Percentiles rank a stretch among this genome's conserved stretches.
These are phyloP conservation scores for Ceratocystis cacaofunesta DNA, from an alignment of 2,329 filamentous ascomycete genomes.

Conservation along the genomic window DNA sequence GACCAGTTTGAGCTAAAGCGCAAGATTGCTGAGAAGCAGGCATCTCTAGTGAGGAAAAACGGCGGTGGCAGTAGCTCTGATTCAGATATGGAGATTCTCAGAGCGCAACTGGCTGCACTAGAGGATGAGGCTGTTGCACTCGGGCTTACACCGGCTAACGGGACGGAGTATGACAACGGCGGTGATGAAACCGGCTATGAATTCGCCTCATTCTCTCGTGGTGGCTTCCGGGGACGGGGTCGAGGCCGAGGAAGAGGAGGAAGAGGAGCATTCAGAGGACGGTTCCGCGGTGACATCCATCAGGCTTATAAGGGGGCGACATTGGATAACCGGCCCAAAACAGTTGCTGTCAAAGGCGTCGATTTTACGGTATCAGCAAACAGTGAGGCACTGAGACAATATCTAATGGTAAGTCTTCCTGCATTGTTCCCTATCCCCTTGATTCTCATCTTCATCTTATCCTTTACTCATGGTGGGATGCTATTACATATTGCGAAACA, in stretches of 20 bases:
- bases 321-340: slow-evolving; percentile 62
- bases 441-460: background rate
- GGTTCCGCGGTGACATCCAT: slow-evolving; percentile 29
- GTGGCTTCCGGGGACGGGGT: slow-evolving; percentile 23
- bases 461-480: background rate
- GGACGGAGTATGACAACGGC: slow-evolving; percentile 27
- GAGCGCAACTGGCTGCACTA: slow-evolving; percentile 55
- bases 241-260: slow-evolving; percentile 30
- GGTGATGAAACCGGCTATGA: slow-evolving; percentile 19
- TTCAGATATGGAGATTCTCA: slow-evolving; percentile 48
- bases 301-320: slow-evolving; percentile 48
- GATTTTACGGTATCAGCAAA: slow-evolving; percentile 47
- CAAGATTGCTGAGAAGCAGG: slow-evolving; percentile 46
- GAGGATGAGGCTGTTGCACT: slow-evolving; percentile 57
- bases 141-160: slow-evolving; percentile 45
- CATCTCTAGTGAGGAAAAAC: slow-evolving; percentile 30
- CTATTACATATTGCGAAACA: background rate
- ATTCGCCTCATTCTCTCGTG: background rate
- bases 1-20: slow-evolving; percentile 51
- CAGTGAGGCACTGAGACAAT: slow-evolving; percentile 56
- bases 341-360: slow-evolving; percentile 47
- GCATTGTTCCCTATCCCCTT: background rate
- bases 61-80: slow-evolving; percentile 21
- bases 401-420: slow-evolving; percentile 46
- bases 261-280: slow-evolving; percentile 22